These are phyloP conservation scores for Botrytis paeoniae DNA, from an alignment of 2,329 filamentous ascomycete species.

Conservation along the genomic window DNA sequence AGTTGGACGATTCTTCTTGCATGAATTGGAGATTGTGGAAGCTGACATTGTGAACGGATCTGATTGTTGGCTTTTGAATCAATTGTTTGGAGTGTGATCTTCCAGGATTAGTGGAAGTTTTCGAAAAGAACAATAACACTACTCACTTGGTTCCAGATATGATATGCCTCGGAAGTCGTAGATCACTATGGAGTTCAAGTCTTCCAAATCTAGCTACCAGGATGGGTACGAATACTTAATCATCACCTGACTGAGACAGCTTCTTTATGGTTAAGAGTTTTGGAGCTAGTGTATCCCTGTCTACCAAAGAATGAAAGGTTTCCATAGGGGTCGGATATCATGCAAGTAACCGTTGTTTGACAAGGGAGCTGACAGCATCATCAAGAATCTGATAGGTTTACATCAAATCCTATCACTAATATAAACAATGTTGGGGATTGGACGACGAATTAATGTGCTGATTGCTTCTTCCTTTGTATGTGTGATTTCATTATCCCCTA, in stretches of 20 bases:
- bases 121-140: background rate
- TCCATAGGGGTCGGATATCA: background rate
- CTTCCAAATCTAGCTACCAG: background rate
- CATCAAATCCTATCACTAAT: background rate
- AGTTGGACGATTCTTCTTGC: background rate
- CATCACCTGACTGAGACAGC: fast-evolving
- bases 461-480: background rate
- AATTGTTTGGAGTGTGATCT: fast-evolving
- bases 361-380: background rate
- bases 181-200: background rate
- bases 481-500: background rate
- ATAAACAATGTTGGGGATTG: background rate
- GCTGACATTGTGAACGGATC: background rate
- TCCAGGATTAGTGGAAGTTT: background rate
- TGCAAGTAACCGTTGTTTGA: background rate
- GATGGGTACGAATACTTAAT: background rate
- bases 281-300: background rate
- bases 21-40: background rate
- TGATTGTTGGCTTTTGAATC: background rate
- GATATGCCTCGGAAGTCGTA: background rate
- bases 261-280: background rate
- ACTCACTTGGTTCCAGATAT: background rate
- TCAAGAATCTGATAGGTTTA: background rate
- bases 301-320: background rate
- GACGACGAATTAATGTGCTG: background rate